Conservation (phyloP, 2,329 filamentous ascomycete genomes). For the Hypoxylon sp. region DNA sequence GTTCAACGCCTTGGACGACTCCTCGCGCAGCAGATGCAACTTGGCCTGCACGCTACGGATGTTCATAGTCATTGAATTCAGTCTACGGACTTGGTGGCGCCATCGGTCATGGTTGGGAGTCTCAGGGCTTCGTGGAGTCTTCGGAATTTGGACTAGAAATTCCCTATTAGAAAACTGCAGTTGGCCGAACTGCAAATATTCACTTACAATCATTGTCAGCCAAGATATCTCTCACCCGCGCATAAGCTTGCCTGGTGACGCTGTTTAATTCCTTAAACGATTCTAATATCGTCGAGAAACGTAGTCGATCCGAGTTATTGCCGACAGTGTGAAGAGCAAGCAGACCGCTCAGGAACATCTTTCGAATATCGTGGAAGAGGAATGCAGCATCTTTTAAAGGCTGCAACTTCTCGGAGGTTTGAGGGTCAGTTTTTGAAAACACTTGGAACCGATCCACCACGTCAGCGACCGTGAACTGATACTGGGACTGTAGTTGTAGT, state of each 20-base stretch:
- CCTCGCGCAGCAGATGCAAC: constrained; percentile 89
- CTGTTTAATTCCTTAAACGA: constrained; percentile 76
- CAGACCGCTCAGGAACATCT: constrained; percentile 89
- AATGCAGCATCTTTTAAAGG: constrained; percentile 85
- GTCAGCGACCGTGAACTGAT: constrained; percentile 81
- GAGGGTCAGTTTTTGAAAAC: constrained; percentile 74
- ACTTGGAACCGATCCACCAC: constrained; percentile 76
- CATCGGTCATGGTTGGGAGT: constrained; percentile 85
- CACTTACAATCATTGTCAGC: constrained; percentile 82
- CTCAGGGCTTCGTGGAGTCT: constrained; percentile 69
- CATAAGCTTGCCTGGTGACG: constrained; percentile 72
- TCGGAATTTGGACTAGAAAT: constrained; percentile 61
- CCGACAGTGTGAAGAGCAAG: constrained; percentile 88
- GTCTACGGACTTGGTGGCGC: constrained; percentile 87
- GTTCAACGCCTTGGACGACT: constrained; percentile 84
- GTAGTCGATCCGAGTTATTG: constrained; percentile 78
- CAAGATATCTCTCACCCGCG: constrained; percentile 76
- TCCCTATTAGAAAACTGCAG: constrained; percentile 24
- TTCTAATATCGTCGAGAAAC: constrained; percentile 84
- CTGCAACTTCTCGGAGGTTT: constrained; percentile 83
- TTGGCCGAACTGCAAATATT: background rate
- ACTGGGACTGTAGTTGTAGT: constrained; percentile 93
- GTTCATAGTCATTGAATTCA: constrained; percentile 88
- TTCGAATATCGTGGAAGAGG: constrained; percentile 82
- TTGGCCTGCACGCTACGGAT: constrained; percentile 95